phyloP scores from a whole-genome alignment of 1,284 basidiomycete species.

The Thecaphora frezii region DNA sequence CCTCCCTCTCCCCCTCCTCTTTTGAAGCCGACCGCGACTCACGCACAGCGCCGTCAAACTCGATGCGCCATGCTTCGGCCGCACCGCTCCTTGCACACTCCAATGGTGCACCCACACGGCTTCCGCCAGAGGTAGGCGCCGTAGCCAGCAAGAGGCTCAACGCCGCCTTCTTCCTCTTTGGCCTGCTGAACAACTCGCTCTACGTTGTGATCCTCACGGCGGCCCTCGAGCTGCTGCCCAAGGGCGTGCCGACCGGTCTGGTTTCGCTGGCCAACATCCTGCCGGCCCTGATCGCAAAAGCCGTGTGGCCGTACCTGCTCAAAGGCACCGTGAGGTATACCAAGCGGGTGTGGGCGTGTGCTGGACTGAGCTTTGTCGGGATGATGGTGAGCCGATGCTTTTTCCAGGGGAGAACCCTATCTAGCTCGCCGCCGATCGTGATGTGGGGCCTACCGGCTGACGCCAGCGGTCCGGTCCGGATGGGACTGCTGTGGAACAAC shows the following conservation, averaged over 20 bases:
- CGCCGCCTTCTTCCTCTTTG: conserved; percentile 56
- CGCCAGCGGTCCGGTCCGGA: too few species aligned
- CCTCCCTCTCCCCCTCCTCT: too few species aligned
- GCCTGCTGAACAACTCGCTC: conserved; percentile 60
- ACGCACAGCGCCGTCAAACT: too few species aligned
- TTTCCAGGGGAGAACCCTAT: conserved; percentile 1
- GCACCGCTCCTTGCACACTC: too few species aligned
- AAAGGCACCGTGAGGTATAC: conserved; percentile 46
- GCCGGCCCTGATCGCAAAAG: conserved; percentile 69
- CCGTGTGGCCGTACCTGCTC: conserved; percentile 80
- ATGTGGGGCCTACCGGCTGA: background rate
- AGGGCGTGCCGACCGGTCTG: conserved; percentile 67
- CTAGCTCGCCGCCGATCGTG: too few species aligned
- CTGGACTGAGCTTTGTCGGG: conserved; percentile 45
- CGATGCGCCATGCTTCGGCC: too few species aligned
- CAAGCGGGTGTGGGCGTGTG: conserved; percentile 59
- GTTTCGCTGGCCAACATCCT: conserved; percentile 70
- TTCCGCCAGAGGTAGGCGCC: too few species aligned
- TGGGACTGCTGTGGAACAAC: too few species aligned
- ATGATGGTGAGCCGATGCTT: conserved; percentile 65
- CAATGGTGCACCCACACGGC: too few species aligned
- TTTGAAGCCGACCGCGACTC: too few species aligned
- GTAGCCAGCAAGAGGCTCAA: conserved; percentile 16
- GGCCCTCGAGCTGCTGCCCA: conserved; percentile 88
- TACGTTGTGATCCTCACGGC: conserved; percentile 96